Base-by-base conservation (phyloP, 306 rosid genomes). In the Trichosanthes truncata region DNA sequence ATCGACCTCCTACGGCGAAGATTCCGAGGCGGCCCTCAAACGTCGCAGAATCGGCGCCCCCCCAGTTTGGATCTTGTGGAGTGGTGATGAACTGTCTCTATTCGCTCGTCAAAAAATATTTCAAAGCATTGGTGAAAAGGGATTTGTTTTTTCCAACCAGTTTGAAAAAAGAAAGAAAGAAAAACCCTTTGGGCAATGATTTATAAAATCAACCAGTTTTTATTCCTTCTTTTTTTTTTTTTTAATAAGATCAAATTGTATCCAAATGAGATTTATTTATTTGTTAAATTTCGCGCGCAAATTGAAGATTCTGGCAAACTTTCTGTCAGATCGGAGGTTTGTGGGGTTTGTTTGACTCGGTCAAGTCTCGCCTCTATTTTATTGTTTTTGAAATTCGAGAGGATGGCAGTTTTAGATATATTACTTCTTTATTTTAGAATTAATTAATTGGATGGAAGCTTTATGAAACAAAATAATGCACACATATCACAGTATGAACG, bases 261-360 rank as follows among this genome's bases (percentile, higher is more conserved):
- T 69, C 53, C 55, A 23, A 25, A 69, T 5, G 52, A 71, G 77
- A 55, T 81, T 82, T 71, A 23, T 60, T 79, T 72, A 29, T 83
- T 83, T 83, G 83, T 72, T 87, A 82, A 85, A 80, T 80, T 89
- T 89, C 91, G 93, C 92, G 94, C 89, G 82, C 77, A 80, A 81
- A 75, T 14, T 76, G 46, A 56, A 76, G 75, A 29, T 66, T 48
- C 74, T 59, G 77, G 83, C 68, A 65, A 81, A 80, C 63, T 88
- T 74, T 83, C 80, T 75, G 83, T 79, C 85, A 85, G 88, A 85
- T 82, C 87, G 25, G 77, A 86, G 67, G 79, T 81, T 68, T 61
- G 78, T 63, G 72, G 74, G 45, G 74, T 79, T 85, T 49, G 88
- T 88, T 92, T 88, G 96, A 92, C 96, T 82, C 41, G 83, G 91